These are phyloP conservation scores for Aspergillus hortae DNA, from an alignment of 2,329 filamentous ascomycete species.

Conservation along the genomic window DNA sequence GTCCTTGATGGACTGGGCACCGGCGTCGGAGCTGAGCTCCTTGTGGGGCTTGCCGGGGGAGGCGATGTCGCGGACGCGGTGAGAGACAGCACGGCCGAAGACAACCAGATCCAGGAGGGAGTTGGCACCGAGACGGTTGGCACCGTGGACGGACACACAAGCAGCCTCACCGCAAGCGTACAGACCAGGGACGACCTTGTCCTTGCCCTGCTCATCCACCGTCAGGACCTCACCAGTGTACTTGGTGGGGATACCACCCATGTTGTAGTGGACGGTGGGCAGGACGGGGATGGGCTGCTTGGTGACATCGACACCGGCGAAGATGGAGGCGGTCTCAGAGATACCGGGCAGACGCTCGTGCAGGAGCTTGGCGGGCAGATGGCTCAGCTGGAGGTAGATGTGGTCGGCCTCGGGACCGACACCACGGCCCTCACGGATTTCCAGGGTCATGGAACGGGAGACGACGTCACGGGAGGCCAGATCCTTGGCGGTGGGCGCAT, in stretches of 20 bases:
- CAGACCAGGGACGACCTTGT: constrained; percentile 89
- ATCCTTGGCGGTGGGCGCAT: constrained; percentile 97
- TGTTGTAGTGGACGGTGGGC: constrained; percentile 98
- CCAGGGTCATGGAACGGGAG: constrained; percentile 95
- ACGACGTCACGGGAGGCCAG: constrained; percentile 94
- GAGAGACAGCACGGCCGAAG: constrained; percentile 94
- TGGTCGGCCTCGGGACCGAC: constrained; percentile 97
- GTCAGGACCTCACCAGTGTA: constrained; percentile 97
- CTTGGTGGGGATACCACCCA: constrained; percentile 97
- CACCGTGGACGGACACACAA: constrained; percentile 96
- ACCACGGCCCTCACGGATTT: constrained; percentile 96
- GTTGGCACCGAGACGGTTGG: constrained; percentile 97
- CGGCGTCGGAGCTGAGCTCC: constrained; percentile 78
- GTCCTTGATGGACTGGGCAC: constrained; percentile 78
- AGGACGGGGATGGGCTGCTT: constrained; percentile 97
- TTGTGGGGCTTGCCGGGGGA: constrained; percentile 76
- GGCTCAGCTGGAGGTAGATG: constrained; percentile 96
- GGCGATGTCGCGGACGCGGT: constrained; percentile 95
- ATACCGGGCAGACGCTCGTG: constrained; percentile 97
- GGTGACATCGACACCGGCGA: constrained; percentile 92
- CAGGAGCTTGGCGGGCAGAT: constrained; percentile 86
- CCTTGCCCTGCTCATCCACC: constrained; percentile 77
- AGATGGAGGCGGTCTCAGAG: constrained; percentile 96
- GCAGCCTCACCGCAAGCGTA: constrained; percentile 97
- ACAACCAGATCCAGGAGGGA: constrained; percentile 96